A percentile compares a stretch with the other conserved stretches of the same genome.
These are phyloP conservation scores for Quercus suber DNA, from an alignment of 306 rosid species.

Conservation along the genomic window DNA sequence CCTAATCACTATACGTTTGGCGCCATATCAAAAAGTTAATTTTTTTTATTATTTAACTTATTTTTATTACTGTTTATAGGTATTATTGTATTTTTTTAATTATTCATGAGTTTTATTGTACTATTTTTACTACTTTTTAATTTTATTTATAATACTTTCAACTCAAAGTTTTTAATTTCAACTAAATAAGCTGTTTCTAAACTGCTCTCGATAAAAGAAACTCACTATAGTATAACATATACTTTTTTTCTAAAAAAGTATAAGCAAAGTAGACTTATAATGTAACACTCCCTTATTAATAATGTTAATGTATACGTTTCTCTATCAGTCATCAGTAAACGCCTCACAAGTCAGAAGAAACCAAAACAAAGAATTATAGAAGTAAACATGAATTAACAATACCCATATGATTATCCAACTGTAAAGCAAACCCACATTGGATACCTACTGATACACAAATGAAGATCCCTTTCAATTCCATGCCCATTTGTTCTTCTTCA, in stretches of 20 bases:
- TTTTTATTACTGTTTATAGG: accelerated
- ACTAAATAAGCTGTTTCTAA: accelerated
- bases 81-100: accelerated
- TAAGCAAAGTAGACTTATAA: too few species aligned
- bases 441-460: conserved; percentile 32
- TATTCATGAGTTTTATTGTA: accelerated
- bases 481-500: conserved; percentile 21
- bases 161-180: accelerated
- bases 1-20: too few species aligned
- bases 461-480: background rate
- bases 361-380: conserved; percentile 11
- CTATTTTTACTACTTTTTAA: accelerated
- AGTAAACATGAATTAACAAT: conserved; percentile 28
- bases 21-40: too few species aligned
- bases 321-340: too few species aligned
- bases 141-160: too few species aligned
- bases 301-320: too few species aligned
- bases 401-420: conserved; percentile 48
- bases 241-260: too few species aligned
- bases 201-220: accelerated
- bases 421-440: conserved; percentile 79
- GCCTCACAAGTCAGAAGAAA: conserved; percentile 33
- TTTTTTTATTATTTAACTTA: too few species aligned
- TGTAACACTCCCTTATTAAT: too few species aligned
- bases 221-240: too few species aligned